Evolutionary conservation across 495 filamentous ascomycete species (phyloP), one percentile per base, ranked within the genome.

Genomic region (Annulohypoxylon stygium): DNA sequence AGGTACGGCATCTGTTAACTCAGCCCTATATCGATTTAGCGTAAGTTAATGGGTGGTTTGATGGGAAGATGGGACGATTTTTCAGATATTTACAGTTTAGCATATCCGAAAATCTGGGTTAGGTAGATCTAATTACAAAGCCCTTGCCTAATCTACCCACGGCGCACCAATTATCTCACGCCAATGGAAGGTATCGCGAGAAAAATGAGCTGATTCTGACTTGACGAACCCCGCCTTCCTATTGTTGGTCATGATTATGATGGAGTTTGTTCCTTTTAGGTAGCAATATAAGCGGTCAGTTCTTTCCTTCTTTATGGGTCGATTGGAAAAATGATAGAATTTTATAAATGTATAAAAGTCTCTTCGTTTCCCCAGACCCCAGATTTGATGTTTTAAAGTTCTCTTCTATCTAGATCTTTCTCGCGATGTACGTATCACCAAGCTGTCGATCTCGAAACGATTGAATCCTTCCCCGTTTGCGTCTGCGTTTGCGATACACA

Each of bases 191-290:
- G 63, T 45, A 75, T 75, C 72, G 51, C 50, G 67, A 70, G 72
- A 65, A 30, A 67, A 70, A 61, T 75, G 72, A 75, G 67, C 72
- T 70, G 72, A 75, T 75, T 75, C 67, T 75, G 48, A 67, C 72
- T 75, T 65, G 62, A 75, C 23, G 51, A 65, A 70, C 72, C 72
- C 72, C 72, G 68, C 68, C 61, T 43, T 39, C 61, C 53, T 33
- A 69, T 45, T 36, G 72, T 51, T 58, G 72, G 55, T 70, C 59
- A 59, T 66, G 48, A 74, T 65, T 69, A 69, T 26, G 71, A 70
- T 74, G 62, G 71, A 74, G 61, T 61, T 69, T 39, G 18, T 54
- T 62, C 37, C 65, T 61, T 47, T 74, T 67, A 66, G 66, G 71
- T 74, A 62, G 57, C 59, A 70, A 70, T 63, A 51, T 66, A 70